Percentiles rank a stretch among this genome's conserved stretches.
These are phyloP conservation scores for Prunus mira DNA, from an alignment of 306 rosid species.

Conservation along the genomic window DNA sequence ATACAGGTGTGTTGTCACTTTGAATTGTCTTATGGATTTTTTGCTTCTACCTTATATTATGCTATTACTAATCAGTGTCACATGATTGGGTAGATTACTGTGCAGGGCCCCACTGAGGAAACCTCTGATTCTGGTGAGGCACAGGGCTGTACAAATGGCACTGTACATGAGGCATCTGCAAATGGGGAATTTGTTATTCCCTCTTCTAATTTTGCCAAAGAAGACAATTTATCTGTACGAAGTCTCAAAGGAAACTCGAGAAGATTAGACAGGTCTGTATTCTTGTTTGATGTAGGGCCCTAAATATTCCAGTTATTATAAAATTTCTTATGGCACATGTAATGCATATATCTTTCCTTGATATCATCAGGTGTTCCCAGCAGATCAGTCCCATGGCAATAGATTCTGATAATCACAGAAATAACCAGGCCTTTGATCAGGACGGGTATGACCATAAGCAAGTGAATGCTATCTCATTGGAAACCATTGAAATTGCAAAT, in stretches of 20 bases:
- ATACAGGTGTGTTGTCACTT: constrained; percentile 54
- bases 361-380: constrained; percentile 29
- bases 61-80: constrained; percentile 21
- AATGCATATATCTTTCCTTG: constrained; percentile 10
- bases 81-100: constrained; percentile 51
- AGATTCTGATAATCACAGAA: constrained; percentile 33
- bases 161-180: constrained; percentile 27
- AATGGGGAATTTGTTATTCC: constrained; percentile 27
- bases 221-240: constrained; percentile 32
- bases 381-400: constrained; percentile 14
- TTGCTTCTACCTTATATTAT: constrained; percentile 1
- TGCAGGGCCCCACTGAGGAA: constrained; percentile 44
- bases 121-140: constrained; percentile 30
- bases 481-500: constrained; percentile 26
- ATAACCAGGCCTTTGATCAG: constrained; percentile 22
- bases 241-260: constrained; percentile 34
- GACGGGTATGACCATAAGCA: constrained; percentile 21
- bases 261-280: constrained; percentile 26
- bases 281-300: neutral
- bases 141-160: constrained; percentile 16
- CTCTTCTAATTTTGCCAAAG: neutral
- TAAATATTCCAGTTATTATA: neutral
- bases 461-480: constrained; percentile 24
- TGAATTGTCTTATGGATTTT: constrained; percentile 15
- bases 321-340: neutral